Evolutionary conservation across 768 basidiomycete species (phyloP), one percentile per base, ranked within the genome.

Genomic region (Ramaria rubella): DNA sequence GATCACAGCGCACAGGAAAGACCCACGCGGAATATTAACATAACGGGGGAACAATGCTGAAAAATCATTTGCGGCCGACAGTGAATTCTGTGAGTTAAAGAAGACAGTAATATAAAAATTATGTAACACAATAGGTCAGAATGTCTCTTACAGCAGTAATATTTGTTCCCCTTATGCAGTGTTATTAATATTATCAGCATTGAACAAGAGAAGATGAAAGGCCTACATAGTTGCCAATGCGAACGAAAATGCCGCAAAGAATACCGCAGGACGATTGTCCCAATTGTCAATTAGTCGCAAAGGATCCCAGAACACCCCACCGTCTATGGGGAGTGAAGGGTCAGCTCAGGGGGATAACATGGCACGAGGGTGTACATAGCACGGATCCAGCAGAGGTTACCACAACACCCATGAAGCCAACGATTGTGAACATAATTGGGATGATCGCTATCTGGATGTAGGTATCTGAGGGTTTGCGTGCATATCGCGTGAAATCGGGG

Each of bases 201-300:
- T 7, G 23, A 42, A 42, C 23, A 42, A 21, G n/a, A 12, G 40
- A 42, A n/a, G 9, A 42, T 17, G n/a, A 12, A 6, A 42, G 85
- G 19, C 80, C 76, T 82, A 85, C 45, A 92, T 75, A 1, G 84
- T 88, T 5, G 87, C 82, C 27, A 93, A 70, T 34, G 78, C 74
- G 65, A 91, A 91, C 34, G 82, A 78, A 66, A 90, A 83, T 0
- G 87, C 77, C 5, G 82, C 82, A 64, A 94, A 94, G 75, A 94
- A 94, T 6, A 85, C 82, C 0, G 86, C 89, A 0, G 88, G 84
- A 30, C 93, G 83, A 68, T 89, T 93, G 62, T 87, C 81, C 90
- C 90, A 94, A 30, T 74, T 75, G 66, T 87, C 81, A 62, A 92
- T 86, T 60, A 93, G 80, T 52, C 72, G 72, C 3, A 87, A 75